Evolutionary conservation across 208 protist genomes (phyloP).

Genomic region (Leishmania martiniquensis): DNA sequence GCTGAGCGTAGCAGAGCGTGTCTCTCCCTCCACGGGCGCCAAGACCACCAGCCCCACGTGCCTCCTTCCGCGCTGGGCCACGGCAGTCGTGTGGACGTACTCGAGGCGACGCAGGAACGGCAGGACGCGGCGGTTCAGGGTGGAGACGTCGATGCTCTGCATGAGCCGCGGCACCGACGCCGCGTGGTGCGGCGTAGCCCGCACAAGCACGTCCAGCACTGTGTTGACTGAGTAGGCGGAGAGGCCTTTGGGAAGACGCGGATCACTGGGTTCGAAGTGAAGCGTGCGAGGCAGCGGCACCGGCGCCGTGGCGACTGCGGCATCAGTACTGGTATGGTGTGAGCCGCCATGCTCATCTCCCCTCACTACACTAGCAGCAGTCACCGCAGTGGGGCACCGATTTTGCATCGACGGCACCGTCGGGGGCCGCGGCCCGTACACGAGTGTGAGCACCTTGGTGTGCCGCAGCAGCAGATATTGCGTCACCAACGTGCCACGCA

Average conservation of each 20-base stretch:
- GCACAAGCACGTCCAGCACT: constrained; percentile 57
- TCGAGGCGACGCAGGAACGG: constrained; percentile 53
- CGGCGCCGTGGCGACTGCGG: not conserved
- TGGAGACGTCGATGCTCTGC: constrained; percentile 41
- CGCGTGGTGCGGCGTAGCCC: constrained; percentile 47
- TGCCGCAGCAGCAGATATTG: constrained; percentile 26
- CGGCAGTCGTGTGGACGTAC: constrained; percentile 55
- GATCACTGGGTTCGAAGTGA: constrained; percentile 8
- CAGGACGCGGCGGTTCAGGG: constrained; percentile 55
- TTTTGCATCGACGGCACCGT: not conserved
- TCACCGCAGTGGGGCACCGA: not conserved
- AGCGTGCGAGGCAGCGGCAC: not conserved
- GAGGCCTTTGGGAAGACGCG: constrained; percentile 50
- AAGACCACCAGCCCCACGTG: constrained; percentile 75
- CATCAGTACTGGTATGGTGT: not conserved
- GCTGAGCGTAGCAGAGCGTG: constrained; percentile 17
- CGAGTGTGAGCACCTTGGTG: constrained; percentile 50
- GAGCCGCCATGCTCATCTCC: not conserved
- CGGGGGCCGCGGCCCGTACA: constrained; percentile 31
- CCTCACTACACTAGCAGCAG: not conserved
- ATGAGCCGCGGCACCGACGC: constrained; percentile 47
- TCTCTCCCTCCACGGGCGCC: constrained; percentile 16
- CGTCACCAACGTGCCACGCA: constrained; percentile 44
- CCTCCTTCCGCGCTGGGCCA: constrained; percentile 27
- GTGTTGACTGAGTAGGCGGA: constrained; percentile 57